Percentiles rank a stretch among this genome's conserved stretches.
Conservation (phyloP, 176 grass and related monocot species). For the Tillandsia fasciculata region DNA sequence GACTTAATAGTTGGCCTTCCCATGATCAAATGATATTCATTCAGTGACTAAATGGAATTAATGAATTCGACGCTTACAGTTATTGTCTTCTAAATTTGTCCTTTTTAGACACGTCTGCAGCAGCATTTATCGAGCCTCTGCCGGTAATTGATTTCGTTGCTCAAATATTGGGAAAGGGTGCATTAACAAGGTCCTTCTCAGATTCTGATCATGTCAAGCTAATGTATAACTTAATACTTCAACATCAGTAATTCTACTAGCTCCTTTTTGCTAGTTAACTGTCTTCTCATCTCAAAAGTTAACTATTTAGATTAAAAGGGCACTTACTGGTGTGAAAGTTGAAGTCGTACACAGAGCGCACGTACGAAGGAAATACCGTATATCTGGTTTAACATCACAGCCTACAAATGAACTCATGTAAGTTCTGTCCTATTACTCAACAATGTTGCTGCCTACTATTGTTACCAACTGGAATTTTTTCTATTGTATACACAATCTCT, state of each 20-base stretch:
- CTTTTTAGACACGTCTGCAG: slow-evolving; percentile 44
- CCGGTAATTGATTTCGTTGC: slow-evolving; percentile 30
- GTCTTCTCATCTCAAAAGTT: background rate
- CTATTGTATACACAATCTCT: background rate
- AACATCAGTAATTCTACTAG: background rate
- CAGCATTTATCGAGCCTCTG: slow-evolving; percentile 41
- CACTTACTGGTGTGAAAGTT: slow-evolving; percentile 44
- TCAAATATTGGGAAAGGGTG: slow-evolving; percentile 27
- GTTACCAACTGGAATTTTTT: background rate
- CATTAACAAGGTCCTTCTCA: slow-evolving; percentile 18
- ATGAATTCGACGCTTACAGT: background rate
- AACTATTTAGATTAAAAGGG: slow-evolving; percentile 39
- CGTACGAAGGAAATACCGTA: slow-evolving; percentile 25
- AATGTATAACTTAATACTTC: background rate
- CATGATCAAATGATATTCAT: background rate
- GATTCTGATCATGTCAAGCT: slow-evolving; percentile 33
- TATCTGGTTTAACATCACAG: slow-evolving; percentile 19
- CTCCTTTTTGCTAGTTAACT: background rate
- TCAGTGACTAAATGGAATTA: background rate
- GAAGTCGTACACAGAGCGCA: slow-evolving; percentile 42
- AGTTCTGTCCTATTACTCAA: background rate
- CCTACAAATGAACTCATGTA: slow-evolving; percentile 27
- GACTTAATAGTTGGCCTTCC: background rate
- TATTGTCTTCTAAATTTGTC: background rate
- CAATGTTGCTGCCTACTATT: background rate